Evolutionary conservation across 257 asterid species (phyloP).

Genomic region (Fraxinus anomala): DNA sequence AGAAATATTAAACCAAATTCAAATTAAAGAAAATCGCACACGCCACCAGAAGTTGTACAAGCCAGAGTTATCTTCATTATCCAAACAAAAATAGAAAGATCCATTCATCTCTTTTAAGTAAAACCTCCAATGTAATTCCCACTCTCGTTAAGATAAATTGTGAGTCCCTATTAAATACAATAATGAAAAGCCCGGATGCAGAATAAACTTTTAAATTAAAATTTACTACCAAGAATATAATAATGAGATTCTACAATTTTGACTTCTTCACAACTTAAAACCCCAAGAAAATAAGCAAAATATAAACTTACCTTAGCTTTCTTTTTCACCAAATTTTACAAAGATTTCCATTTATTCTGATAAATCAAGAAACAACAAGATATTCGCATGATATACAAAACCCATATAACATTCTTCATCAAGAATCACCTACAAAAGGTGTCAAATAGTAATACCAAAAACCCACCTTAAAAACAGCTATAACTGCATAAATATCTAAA

Average conservation of each 20-base stretch:
- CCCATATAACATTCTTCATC: conserved; percentile 35
- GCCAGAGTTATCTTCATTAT: not conserved
- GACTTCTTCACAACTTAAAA: not conserved
- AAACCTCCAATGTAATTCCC: not conserved
- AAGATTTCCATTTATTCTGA: conserved; percentile 31
- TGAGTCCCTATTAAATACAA: not conserved
- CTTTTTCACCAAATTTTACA: conserved; percentile 19
- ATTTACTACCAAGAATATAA: not conserved
- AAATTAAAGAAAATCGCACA: not conserved
- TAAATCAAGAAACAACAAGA: conserved; percentile 31
- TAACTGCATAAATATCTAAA: conserved; percentile 22
- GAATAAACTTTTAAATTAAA: not conserved
- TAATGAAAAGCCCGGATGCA: not conserved
- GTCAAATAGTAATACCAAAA: conserved; percentile 32
- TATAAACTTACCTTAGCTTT: conserved; percentile 23
- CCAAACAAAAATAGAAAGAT: not conserved
- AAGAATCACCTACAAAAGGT: conserved; percentile 36
- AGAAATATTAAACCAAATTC: conserved; percentile 18
- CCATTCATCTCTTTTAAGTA: not conserved
- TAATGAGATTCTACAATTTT: not conserved
- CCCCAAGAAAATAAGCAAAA: conserved; percentile 5
- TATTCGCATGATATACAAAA: conserved; percentile 46
- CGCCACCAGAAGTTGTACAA: not conserved
- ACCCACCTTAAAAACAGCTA: conserved; percentile 33
- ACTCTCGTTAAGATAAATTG: not conserved